Evolutionary conservation across 2,329 filamentous ascomycete species (phyloP).

Genomic region (Aspergillus hiratsukae): DNA sequence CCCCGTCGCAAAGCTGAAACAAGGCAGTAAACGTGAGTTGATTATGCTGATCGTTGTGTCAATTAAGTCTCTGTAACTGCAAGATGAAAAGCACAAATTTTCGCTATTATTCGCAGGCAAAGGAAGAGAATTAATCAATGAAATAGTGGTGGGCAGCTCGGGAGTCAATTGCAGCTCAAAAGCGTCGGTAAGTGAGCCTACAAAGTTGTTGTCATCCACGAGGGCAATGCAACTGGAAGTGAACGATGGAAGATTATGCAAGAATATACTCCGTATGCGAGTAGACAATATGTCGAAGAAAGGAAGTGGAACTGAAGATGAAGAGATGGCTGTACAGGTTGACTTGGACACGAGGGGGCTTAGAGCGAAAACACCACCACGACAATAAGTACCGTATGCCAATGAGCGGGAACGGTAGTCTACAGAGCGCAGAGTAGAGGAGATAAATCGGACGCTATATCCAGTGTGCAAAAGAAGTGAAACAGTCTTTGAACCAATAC

Average conservation of each 20-base stretch:
- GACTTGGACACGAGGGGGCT: background rate
- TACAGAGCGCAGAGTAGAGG: background rate
- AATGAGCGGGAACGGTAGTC: background rate
- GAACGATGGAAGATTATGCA: background rate
- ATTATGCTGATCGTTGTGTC: background rate
- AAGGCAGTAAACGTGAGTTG: background rate
- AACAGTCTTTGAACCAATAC: background rate
- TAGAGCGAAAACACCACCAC: background rate
- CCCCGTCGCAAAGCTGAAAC: constrained; percentile 18
- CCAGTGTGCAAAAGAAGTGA: background rate
- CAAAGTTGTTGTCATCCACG: background rate
- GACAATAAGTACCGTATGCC: background rate
- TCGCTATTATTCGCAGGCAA: background rate
- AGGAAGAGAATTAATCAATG: background rate
- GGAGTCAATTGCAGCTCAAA: background rate
- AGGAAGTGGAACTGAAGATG: background rate
- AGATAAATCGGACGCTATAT: background rate
- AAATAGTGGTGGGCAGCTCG: background rate
- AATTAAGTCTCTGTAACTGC: background rate
- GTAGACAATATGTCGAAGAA: background rate
- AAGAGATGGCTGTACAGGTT: background rate
- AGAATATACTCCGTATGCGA: background rate
- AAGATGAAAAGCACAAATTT: background rate
- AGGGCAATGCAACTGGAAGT: background rate
- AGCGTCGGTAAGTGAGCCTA: background rate